Evolutionary conservation across 106 monocot species (phyloP).

Genomic region (Triglochin maritima): DNA sequence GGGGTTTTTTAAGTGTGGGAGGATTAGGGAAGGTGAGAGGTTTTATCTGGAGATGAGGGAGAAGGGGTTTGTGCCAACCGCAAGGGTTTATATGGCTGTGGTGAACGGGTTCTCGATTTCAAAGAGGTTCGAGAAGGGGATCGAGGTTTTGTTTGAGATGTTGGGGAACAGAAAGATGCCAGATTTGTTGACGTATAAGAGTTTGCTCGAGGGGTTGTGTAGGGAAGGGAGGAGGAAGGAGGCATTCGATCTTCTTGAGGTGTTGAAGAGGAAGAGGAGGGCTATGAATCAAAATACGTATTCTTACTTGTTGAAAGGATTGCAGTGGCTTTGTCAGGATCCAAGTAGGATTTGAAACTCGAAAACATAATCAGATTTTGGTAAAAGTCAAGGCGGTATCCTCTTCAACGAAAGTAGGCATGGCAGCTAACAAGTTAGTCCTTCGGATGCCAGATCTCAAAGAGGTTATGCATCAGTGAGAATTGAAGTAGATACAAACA

Average conservation of each 20-base stretch:
- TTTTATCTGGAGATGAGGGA: conserved; percentile 57
- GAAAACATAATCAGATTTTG: no score
- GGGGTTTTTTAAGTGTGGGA: conserved; percentile 64
- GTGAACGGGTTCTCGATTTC: conserved; percentile 60
- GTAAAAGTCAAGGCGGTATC: no score
- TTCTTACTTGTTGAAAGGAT: conserved; percentile 60
- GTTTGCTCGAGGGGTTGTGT: conserved; percentile 74
- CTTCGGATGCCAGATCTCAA: no score
- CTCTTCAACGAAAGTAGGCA: no score
- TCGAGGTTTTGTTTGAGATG: conserved; percentile 61
- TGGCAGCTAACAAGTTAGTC: no score
- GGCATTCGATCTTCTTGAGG: conserved; percentile 64
- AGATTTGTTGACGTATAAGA: conserved; percentile 81
- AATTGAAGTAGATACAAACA: no score
- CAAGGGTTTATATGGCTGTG: conserved; percentile 46
- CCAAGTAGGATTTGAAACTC: not conserved
- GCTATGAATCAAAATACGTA: conserved; percentile 44
- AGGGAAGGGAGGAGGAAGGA: conserved; percentile 63
- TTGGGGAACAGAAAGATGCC: conserved; percentile 36
- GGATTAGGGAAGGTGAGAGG: conserved; percentile 32
- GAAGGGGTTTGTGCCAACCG: conserved; percentile 62
- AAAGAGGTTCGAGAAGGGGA: conserved; percentile 45
- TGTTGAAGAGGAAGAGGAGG: conserved; percentile 39
- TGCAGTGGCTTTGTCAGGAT: conserved; percentile 75
- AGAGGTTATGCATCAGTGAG: no score